Evolutionary conservation across 305 asterid species (phyloP).

Genomic region (Fraxinus paxiana): DNA sequence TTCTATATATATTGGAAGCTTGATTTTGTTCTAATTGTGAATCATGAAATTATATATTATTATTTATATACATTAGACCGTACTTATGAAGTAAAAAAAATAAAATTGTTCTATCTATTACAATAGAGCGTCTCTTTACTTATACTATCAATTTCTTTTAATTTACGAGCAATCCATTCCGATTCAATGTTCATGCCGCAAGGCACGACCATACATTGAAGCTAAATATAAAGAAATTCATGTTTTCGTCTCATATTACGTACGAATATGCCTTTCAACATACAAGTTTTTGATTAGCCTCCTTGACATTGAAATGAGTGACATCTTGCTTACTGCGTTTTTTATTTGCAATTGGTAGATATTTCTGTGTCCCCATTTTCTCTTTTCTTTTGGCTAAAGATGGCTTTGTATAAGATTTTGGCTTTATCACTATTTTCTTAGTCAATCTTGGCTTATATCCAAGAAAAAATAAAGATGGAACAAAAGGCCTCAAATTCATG

Average conservation of each 20-base stretch:
- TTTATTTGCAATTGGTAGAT: too few species aligned
- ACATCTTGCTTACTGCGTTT: too few species aligned
- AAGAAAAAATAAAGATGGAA: background rate
- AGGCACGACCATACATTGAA: background rate
- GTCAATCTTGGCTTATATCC: background rate
- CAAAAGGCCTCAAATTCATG: background rate
- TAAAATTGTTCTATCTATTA: background rate
- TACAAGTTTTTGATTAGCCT: background rate
- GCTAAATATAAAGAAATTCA: background rate
- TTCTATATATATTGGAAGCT: background rate
- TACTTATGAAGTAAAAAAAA: background rate
- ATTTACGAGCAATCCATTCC: too few species aligned
- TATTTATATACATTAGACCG: background rate
- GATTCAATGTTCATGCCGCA: background rate
- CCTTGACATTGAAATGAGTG: background rate
- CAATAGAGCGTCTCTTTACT: background rate
- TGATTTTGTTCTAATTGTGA: background rate
- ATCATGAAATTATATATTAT: constrained; percentile 4
- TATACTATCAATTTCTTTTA: background rate
- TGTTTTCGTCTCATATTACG: too few species aligned
- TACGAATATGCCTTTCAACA: background rate
- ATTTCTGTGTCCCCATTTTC: too few species aligned
- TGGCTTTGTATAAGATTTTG: too few species aligned
- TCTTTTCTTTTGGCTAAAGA: too few species aligned
- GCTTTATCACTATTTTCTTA: too few species aligned